phyloP scores from a whole-genome alignment of 1,139 yeast genomes.

The Kodamaea suecica region DNA sequence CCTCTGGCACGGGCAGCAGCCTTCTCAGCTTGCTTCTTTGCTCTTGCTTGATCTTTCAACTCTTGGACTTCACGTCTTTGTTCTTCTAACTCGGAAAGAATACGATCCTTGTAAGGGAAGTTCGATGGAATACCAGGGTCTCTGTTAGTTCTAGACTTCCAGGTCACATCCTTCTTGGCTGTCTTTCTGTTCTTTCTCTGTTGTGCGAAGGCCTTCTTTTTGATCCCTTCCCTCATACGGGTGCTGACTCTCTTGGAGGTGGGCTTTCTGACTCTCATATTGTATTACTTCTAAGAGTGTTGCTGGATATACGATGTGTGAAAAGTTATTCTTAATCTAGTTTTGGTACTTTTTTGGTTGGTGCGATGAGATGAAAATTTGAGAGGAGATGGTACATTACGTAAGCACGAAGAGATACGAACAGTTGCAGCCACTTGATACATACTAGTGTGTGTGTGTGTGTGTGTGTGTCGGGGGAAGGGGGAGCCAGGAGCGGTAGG shows the following conservation, averaged over 20 bases:
- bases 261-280: conserved; percentile 59
- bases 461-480: too few species aligned
- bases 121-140: conserved; percentile 94
- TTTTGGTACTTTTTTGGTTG: conserved; percentile 1
- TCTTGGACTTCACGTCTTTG: conserved; percentile 61
- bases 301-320: too few species aligned
- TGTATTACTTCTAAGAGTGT: background rate
- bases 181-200: conserved; percentile 77
- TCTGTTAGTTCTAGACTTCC: conserved; percentile 81
- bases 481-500: too few species aligned
- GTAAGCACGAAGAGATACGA: too few species aligned
- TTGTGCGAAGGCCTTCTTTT: conserved; percentile 93
- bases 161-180: conserved; percentile 86
- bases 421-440: too few species aligned
- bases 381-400: too few species aligned
- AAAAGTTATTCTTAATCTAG: too few species aligned
- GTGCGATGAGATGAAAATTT: conserved; percentile 7
- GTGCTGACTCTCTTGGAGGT: conserved; percentile 85
- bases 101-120: conserved; percentile 88
- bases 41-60: conserved; percentile 50
- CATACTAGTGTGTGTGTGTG: too few species aligned
- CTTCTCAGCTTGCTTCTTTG: conserved; percentile 45
- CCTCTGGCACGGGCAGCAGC: conserved; percentile 47
- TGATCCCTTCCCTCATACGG: conserved; percentile 92
- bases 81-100: conserved; percentile 77